phyloP scores from a whole-genome alignment of 139 green algal species.

The Spirogloea muscicola region DNA sequence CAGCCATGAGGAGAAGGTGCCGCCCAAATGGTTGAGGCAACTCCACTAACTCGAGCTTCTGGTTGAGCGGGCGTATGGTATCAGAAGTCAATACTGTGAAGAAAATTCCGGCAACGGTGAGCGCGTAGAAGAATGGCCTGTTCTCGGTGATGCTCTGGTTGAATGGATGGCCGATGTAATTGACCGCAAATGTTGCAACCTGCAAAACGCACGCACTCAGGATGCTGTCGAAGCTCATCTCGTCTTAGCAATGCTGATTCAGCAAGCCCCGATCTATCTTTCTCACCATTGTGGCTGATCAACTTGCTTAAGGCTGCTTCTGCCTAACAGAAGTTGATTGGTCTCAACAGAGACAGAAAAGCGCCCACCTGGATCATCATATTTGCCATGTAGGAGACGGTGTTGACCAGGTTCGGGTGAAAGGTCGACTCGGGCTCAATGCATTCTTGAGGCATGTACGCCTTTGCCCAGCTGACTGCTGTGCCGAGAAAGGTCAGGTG shows the following conservation, averaged over 20 bases:
- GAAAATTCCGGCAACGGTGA: conserved; percentile 40
- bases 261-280: not conserved
- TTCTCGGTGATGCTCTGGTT: conserved; percentile 79
- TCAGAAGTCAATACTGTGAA: conserved; percentile 45
- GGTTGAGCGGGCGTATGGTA: conserved; percentile 26
- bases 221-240: not conserved
- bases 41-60: conserved; percentile 34
- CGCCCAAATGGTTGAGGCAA: conserved; percentile 22
- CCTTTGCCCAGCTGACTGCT: conserved; percentile 20
- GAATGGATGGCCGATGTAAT: conserved; percentile 93
- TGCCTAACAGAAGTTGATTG: too few relatives aligned
- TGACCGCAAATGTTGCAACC: conserved; percentile 90
- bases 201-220: not conserved
- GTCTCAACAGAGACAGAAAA: too few relatives aligned
- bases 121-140: conserved; percentile 56
- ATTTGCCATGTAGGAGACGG: conserved; percentile 87
- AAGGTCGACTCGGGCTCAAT: conserved; percentile 80
- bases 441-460: conserved; percentile 59
- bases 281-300: too few relatives aligned
- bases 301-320: too few relatives aligned
- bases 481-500: conserved; percentile 72
- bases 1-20: conserved; percentile 35
- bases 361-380: conserved; percentile 65
- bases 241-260: not conserved
- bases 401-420: conserved; percentile 96